Conservation (phyloP, 1,284 basidiomycete genomes). For the Gymnopus androsaceus region DNA sequence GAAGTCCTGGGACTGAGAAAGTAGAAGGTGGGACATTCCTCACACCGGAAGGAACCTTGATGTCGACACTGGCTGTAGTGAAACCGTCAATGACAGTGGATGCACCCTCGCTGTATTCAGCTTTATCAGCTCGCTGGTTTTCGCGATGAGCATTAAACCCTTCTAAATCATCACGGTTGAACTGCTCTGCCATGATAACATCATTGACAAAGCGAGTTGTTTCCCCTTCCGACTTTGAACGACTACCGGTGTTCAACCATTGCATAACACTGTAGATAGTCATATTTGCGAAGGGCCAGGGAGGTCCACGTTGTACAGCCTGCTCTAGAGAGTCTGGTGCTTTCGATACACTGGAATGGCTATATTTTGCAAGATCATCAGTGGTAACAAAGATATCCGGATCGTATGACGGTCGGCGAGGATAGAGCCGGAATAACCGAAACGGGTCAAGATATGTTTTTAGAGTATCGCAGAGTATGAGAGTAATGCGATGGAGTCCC, state of each 20-base stretch:
- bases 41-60: constrained; percentile 31
- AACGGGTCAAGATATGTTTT: constrained; percentile 21
- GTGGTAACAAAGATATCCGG: not conserved
- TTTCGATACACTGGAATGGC: too few relatives aligned
- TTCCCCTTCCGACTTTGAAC: constrained; percentile 22
- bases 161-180: constrained; percentile 13
- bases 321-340: not conserved
- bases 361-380: not conserved
- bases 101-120: not conserved
- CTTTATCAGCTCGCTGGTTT: not conserved
- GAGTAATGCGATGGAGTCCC: constrained; percentile 13
- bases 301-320: constrained; percentile 5
- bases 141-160: constrained; percentile 18
- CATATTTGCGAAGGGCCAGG: constrained; percentile 18
- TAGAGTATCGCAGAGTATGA: constrained; percentile 22
- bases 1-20: constrained; percentile 30
- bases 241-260: constrained; percentile 22
- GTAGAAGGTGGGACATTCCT: constrained; percentile 14
- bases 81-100: not conserved
- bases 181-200: constrained; percentile 19
- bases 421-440: constrained; percentile 23
- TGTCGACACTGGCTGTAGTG: constrained; percentile 19
- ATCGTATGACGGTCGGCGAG: constrained; percentile 25
- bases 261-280: constrained; percentile 23
- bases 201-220: constrained; percentile 15